These are phyloP conservation scores for Talaromyces sp. DNA, from an alignment of 2,329 filamentous ascomycete species.

Conservation along the genomic window DNA sequence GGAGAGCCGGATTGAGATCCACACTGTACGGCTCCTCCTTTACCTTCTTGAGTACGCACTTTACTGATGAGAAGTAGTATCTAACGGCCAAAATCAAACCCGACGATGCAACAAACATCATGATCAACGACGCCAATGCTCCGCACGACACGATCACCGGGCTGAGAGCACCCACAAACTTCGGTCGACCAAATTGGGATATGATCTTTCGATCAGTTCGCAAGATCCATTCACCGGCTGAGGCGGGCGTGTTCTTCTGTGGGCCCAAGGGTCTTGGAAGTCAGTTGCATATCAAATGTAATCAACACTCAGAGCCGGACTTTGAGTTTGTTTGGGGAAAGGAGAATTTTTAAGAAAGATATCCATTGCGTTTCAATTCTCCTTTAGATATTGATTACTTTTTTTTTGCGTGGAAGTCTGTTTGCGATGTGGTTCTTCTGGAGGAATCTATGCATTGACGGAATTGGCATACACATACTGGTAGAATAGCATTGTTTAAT, in stretches of 20 bases:
- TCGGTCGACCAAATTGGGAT: slow-evolving; percentile 84
- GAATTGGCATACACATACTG: not conserved
- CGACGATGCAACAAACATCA: slow-evolving; percentile 84
- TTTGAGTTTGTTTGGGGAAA: slow-evolving; percentile 55
- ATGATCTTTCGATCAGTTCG: slow-evolving; percentile 82
- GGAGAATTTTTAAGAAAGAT: slow-evolving; percentile 48
- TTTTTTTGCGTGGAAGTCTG: not conserved
- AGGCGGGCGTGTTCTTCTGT: slow-evolving; percentile 80
- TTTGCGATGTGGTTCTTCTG: not conserved
- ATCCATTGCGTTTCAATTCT: not conserved
- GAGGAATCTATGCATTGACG: slow-evolving; percentile 8
- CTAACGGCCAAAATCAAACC: slow-evolving; percentile 82
- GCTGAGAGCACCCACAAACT: slow-evolving; percentile 72
- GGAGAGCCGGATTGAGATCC: slow-evolving; percentile 80
- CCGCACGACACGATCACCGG: slow-evolving; percentile 83
- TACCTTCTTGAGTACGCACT: not conserved
- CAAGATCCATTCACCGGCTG: slow-evolving; percentile 69
- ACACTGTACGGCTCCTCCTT: slow-evolving; percentile 37
- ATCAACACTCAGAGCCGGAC: slow-evolving; percentile 80
- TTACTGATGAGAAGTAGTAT: slow-evolving; percentile 49
- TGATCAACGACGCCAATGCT: slow-evolving; percentile 84
- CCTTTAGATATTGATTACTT: not conserved
- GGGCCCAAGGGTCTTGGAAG: slow-evolving; percentile 76
- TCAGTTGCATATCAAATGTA: slow-evolving; percentile 75
- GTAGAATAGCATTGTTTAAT: not conserved